phyloP scores from a whole-genome alignment of 2,329 filamentous ascomycete genomes.

The Fusarium pseudoanthophilum region DNA sequence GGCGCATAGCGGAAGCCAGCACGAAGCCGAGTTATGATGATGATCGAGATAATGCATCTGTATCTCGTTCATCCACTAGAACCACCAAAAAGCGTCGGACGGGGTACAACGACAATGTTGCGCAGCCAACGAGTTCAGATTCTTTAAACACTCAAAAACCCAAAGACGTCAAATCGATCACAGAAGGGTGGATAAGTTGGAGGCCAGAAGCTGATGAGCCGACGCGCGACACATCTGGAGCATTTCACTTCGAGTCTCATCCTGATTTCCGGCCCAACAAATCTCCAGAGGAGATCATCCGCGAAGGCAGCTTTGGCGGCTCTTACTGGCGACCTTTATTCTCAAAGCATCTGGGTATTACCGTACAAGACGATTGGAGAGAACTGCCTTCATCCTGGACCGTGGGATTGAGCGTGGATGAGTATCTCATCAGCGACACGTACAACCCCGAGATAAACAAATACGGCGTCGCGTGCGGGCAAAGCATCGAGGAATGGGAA shows the following conservation, averaged over 20 bases:
- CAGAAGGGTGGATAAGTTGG: slow-evolving; percentile 1
- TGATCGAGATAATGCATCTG: neutral
- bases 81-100: neutral
- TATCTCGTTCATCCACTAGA: neutral
- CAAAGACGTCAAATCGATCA: neutral
- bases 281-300: slow-evolving; percentile 19
- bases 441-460: slow-evolving; percentile 23
- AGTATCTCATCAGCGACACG: neutral
- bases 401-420: neutral
- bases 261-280: slow-evolving; percentile 17
- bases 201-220: neutral
- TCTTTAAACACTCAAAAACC: neutral
- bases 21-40: neutral
- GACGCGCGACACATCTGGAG: neutral
- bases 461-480: slow-evolving; percentile 18
- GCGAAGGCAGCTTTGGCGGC: slow-evolving; percentile 20
- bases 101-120: neutral
- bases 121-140: neutral
- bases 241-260: neutral
- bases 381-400: slow-evolving; percentile 10
- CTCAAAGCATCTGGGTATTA: neutral
- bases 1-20: slow-evolving; percentile 7
- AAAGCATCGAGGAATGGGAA: slow-evolving; percentile 26
- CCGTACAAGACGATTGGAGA: slow-evolving; percentile 9
- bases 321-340: slow-evolving; percentile 17